phyloP scores from a whole-genome alignment of 352 stramenopile genomes.

The Elongisporangium undulatum region DNA sequence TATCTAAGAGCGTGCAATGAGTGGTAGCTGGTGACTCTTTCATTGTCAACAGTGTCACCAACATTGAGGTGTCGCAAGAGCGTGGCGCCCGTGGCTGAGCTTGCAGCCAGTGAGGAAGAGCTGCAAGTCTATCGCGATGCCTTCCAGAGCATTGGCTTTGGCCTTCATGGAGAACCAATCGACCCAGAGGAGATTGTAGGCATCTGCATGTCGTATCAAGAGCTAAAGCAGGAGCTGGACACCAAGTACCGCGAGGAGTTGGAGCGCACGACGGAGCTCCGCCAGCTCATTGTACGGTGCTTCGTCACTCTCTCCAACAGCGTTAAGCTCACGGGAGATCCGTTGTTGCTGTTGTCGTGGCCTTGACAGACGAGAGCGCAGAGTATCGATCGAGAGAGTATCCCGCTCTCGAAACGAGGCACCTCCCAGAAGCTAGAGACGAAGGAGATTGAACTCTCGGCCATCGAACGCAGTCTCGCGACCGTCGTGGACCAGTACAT shows the following conservation, averaged over 20 bases:
- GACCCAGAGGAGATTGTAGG: constrained; percentile 68
- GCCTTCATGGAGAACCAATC: constrained; percentile 38
- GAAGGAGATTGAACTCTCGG: constrained; percentile 68
- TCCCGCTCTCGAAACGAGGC: constrained; percentile 54
- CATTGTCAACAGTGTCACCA: not conserved
- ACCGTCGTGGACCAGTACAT: constrained; percentile 82
- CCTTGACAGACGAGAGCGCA: constrained; percentile 33
- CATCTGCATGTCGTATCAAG: constrained; percentile 58
- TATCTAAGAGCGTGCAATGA: no score
- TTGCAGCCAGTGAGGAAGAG: not conserved
- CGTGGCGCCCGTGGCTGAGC: not conserved
- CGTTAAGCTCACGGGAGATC: not conserved
- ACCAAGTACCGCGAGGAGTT: constrained; percentile 56
- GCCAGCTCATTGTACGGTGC: constrained; percentile 53
- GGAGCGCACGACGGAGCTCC: constrained; percentile 43
- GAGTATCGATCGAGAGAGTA: constrained; percentile 38
- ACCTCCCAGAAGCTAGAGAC: constrained; percentile 64
- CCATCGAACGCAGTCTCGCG: constrained; percentile 46
- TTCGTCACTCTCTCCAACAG: not conserved
- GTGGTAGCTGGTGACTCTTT: no score
- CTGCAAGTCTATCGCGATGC: constrained; percentile 41
- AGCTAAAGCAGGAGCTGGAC: constrained; percentile 66
- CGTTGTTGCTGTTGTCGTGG: constrained; percentile 2
- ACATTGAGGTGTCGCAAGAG: constrained; percentile 4
- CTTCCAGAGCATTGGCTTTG: constrained; percentile 71